phyloP scores from a whole-genome alignment of 345 rosid species.

The Euphorbia lathyris region DNA sequence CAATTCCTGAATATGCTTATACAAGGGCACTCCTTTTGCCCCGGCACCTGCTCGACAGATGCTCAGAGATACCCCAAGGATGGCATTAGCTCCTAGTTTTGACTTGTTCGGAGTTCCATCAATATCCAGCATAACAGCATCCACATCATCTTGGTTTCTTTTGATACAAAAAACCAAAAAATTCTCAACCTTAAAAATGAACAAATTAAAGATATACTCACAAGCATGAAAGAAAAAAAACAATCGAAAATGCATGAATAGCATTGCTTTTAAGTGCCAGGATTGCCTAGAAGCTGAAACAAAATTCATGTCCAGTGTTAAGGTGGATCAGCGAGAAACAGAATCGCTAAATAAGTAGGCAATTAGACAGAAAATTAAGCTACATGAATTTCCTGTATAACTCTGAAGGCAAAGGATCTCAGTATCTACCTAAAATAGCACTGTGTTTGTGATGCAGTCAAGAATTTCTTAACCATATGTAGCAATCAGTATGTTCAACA shows the following conservation, averaged over 20 bases:
- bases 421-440: background rate
- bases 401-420: background rate
- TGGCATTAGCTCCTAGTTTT: constrained; percentile 85
- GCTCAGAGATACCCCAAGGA: constrained; percentile 90
- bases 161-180: constrained; percentile 7
- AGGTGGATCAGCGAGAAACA: background rate
- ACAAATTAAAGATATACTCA: background rate
- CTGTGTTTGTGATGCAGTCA: background rate
- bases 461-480: background rate
- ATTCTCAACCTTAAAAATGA: constrained; percentile 12
- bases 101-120: constrained; percentile 94
- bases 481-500: background rate
- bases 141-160: constrained; percentile 90
- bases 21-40: constrained; percentile 83
- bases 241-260: background rate
- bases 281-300: background rate
- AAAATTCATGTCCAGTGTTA: background rate
- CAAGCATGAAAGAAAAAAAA: background rate
- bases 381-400: background rate
- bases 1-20: constrained; percentile 87
- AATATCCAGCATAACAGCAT: constrained; percentile 78
- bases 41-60: constrained; percentile 96
- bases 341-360: background rate
- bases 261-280: background rate
- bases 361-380: too few species aligned